phyloP scores from a whole-genome alignment of 2,329 filamentous ascomycete species.

The Gremmenia infestans region DNA sequence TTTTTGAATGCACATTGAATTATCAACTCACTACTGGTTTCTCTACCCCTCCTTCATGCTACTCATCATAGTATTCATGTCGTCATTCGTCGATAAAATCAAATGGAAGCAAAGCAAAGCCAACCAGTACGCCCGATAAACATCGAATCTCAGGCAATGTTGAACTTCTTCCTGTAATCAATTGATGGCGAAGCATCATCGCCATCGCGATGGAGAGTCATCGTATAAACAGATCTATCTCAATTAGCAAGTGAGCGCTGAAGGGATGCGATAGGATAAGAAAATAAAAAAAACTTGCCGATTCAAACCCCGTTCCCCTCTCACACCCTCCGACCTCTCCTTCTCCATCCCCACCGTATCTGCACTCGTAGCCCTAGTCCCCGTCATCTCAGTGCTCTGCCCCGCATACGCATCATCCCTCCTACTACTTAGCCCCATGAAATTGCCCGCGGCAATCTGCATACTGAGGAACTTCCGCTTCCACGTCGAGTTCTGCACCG shows the following conservation, averaged over 20 bases:
- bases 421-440: neutral
- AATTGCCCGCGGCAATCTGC: neutral
- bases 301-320: neutral
- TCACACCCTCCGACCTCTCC: neutral
- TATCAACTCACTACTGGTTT: no score
- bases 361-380: neutral
- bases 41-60: no score
- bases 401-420: neutral
- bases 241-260: neutral
- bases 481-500: neutral
- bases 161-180: neutral
- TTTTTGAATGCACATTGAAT: no score
- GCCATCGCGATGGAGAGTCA: neutral
- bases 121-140: no score
- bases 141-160: neutral
- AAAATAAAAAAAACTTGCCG: no score
- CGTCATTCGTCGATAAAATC: no score
- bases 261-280: neutral
- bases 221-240: neutral
- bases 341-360: neutral
- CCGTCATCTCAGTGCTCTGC: neutral
- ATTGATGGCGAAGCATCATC: neutral
- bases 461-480: neutral
- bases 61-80: no score
- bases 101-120: no score